Evolutionary conservation across 2,329 filamentous ascomycete genomes (phyloP), one percentile per base, ranked within the genome.

Genomic region (Aureobasidium lini): DNA sequence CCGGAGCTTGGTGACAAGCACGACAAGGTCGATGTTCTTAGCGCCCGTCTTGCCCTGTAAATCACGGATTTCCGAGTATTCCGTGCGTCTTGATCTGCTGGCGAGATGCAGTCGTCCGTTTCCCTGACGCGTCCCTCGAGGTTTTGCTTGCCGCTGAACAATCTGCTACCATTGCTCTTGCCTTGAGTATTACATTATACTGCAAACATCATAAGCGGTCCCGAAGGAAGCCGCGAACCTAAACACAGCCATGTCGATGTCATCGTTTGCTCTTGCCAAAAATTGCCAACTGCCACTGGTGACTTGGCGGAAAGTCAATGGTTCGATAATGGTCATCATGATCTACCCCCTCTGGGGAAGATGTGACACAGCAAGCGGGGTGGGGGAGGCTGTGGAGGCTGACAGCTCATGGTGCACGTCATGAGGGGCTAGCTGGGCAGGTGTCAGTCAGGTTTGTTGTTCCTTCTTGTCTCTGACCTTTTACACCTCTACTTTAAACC

Each of bases 101-200:
- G 49, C 36, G 36, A 53, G 49, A 40, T 53, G 49, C 49, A 16
- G 48, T 36, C 37, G 28, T 54, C 6, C 50, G n/a, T 43, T 42
- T 28, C 13, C n/a, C 50, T 54, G 50, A 54, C 39, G 28, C 50
- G 50, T 43, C 28, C 29, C 8, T 23, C 4, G 37, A 43, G 28
- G 50, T 54, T 43, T 43, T 54, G 50, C 37, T 54, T 54, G 50
- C 50, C 50, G 50, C 50, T 34, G 50, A 40, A 18, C 34, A 31
- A 23, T 23, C 9, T 43, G 36, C 9, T 28, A n/a, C 11, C 6
- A 15, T 37, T 23, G 47, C 7, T 39, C 48, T 37, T 49, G 32
- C 47, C 18, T 11, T 49, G 16, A 15, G n/a, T 8, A 52, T n/a
- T 3, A 39, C 6, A 6, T 28, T 52, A 16, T 6, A 52, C 48